These are phyloP conservation scores for Talaromyces wortmannii DNA, from an alignment of 495 filamentous ascomycete genomes.

Conservation along the genomic window DNA sequence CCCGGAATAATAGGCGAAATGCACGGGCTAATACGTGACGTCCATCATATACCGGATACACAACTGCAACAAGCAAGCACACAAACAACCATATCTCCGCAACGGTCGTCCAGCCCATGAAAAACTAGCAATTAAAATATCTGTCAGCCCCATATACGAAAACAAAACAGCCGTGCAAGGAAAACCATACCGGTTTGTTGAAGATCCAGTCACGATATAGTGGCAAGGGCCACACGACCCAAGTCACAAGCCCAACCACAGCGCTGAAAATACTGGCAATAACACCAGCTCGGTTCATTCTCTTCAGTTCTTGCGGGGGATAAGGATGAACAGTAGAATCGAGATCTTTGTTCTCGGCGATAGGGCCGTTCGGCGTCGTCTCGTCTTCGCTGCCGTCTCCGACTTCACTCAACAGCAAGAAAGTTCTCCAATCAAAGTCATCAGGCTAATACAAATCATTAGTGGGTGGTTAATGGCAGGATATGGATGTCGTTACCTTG, in stretches of 20 bases:
- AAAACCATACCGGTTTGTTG: not conserved
- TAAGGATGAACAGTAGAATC: not conserved
- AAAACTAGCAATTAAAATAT: not conserved
- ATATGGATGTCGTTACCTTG: not conserved
- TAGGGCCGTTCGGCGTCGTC: not conserved
- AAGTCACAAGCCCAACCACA: not conserved
- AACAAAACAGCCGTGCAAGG: not conserved
- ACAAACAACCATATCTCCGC: not conserved
- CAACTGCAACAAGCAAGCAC: not conserved
- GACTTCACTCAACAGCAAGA: not conserved
- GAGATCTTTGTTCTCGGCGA: not conserved
- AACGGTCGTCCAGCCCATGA: not conserved
- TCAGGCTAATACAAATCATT: not conserved
- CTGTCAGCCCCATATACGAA: not conserved
- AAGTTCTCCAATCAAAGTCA: slow-evolving; percentile 4
- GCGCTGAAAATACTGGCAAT: not conserved
- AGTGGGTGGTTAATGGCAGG: not conserved
- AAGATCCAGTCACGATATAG: not conserved
- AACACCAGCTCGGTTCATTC: not conserved
- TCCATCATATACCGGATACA: not conserved
- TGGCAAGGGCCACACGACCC: not conserved
- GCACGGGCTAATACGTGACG: not conserved
- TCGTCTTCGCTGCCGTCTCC: not conserved
- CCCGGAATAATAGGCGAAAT: not conserved
- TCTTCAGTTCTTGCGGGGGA: not conserved